Evolutionary conservation across 1,284 basidiomycete species (phyloP).

Genomic region (Xerocomus amazonicus): DNA sequence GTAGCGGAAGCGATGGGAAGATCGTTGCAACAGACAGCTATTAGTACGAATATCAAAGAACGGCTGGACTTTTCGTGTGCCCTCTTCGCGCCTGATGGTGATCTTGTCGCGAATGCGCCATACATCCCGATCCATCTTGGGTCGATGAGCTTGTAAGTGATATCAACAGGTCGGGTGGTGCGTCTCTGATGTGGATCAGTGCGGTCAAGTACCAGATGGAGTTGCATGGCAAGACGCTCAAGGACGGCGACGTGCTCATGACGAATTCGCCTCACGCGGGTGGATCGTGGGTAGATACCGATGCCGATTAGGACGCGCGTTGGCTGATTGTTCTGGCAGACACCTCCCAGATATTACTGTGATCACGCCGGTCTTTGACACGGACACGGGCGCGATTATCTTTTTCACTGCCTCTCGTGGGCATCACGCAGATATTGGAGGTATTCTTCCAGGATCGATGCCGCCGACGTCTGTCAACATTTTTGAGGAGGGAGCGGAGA

Average conservation of each 20-base stretch:
- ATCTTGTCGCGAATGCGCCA: constrained; percentile 88
- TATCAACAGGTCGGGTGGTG: not conserved
- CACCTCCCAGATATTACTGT: constrained; percentile 87
- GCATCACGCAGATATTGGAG: constrained; percentile 79
- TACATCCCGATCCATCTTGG: constrained; percentile 81
- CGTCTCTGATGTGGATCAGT: constrained; percentile 37
- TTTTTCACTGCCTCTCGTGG: constrained; percentile 92
- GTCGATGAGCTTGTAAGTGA: constrained; percentile 77
- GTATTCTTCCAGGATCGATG: constrained; percentile 87
- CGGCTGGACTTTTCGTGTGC: constrained; percentile 88
- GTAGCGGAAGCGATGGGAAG: constrained; percentile 93
- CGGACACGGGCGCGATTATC: constrained; percentile 66
- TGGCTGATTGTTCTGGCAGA: constrained; percentile 22
- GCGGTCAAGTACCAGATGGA: constrained; percentile 91
- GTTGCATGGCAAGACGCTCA: constrained; percentile 59
- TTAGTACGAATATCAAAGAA: constrained; percentile 90
- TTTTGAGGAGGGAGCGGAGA: constrained; percentile 92
- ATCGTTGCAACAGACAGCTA: constrained; percentile 85
- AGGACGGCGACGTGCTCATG: constrained; percentile 88
- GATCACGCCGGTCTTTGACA: constrained; percentile 85
- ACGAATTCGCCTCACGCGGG: constrained; percentile 88
- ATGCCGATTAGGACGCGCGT: not conserved
- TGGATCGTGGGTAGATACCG: constrained; percentile 58
- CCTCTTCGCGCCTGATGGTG: constrained; percentile 86
- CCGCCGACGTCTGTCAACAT: constrained; percentile 88